Evolutionary conservation across 306 rosid species (phyloP), one percentile per base, ranked within the genome.

Genomic region (Mimosa pudica): DNA sequence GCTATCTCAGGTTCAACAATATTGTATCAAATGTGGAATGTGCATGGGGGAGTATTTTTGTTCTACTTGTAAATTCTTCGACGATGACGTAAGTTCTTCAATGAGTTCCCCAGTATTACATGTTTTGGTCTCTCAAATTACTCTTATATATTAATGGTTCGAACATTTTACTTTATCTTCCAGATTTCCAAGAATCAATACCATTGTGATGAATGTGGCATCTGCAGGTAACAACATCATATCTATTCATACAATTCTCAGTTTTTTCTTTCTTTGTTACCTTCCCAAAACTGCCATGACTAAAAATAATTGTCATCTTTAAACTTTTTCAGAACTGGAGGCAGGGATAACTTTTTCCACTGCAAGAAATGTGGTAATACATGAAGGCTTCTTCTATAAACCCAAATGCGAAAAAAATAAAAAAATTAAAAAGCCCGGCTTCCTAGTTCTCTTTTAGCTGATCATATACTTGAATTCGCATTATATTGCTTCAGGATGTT

Each of bases 31-130:
- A 30, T 92, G 97, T 81, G 93, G 97, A 47, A 86, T 90, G 54
- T 92, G 96, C 84, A 89, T 94, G 98, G 97, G 98, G 18, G 85
- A 84, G 44, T 94, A 90, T 80, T 94, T 89, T 70, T 94, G 98
- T 69, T 72, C 88, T 18, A 81, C 62, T 57, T 94, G 98, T 92
- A 92, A 92, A 70, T 94, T 92, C 87, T 94, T 89, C 36, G 97
- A 94, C 41, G 94, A 94, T 54, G 97, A 92, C 81, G 97, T 94
- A 87, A 85, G 93, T 70, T 73, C 67, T 72, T 32, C 17, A 33
- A 13, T 24, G 20, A 52, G 8, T 17, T 52, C 60, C 24, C 24
- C n/a, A 2, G 4, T n/a, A n/a, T 55, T 74, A 7, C 10, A 64
- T 20, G 41, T 58, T 71, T 30, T n/a, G 20, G 4, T 46, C 70